Evolutionary conservation across 495 filamentous ascomycete genomes (phyloP), one percentile per base, ranked within the genome.

Genomic region (Parathielavia appendiculata): DNA sequence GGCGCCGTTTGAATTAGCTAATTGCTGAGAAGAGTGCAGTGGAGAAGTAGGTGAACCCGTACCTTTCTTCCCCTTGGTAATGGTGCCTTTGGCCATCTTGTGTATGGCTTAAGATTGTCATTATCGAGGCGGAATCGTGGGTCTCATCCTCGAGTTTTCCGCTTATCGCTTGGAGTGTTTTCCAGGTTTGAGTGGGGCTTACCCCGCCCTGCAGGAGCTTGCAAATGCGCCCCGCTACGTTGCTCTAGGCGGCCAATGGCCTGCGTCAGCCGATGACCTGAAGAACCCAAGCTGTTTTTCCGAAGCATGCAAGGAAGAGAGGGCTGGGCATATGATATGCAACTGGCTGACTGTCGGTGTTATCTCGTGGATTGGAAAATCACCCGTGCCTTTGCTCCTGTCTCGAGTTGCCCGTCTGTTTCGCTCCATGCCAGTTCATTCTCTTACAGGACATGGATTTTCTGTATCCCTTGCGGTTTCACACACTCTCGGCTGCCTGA

Each of bases 51-150:
- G 5, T 38, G n/a, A 13, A 30, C 4, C n/a, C 26, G 30, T 60
- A 76, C 75, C 70, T 50, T 65, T 76, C 56, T 71, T 73, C 59
- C 66, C 67, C 57, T 72, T 75, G 60, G 67, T 34, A 41, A 73
- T 79, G 51, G 54, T 67, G 55, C 67, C 67, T 63, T 77, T 77
- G 4, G 63, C 73, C 75, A 77, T 77, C 44, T 30, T 36, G 13
- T 38, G 2, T 39, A 5, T 54, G 26, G 26, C 26, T 23, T 39
- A 43, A 19, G 22, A 5, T 36, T 48, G 30, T 22, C 64, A 58
- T 26, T 59, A 41, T 48, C 43, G 11, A 10, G 17, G 34, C 32
- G 53, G 7, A 44, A 53, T 57, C 59, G 47, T 17, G 54, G 47
- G 50, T 39, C 46, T 14, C 34, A 34, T n/a, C 20, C 4, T 38